Evolutionary conservation across 1,284 basidiomycete species (phyloP).

Genomic region (Peniophora sp.): DNA sequence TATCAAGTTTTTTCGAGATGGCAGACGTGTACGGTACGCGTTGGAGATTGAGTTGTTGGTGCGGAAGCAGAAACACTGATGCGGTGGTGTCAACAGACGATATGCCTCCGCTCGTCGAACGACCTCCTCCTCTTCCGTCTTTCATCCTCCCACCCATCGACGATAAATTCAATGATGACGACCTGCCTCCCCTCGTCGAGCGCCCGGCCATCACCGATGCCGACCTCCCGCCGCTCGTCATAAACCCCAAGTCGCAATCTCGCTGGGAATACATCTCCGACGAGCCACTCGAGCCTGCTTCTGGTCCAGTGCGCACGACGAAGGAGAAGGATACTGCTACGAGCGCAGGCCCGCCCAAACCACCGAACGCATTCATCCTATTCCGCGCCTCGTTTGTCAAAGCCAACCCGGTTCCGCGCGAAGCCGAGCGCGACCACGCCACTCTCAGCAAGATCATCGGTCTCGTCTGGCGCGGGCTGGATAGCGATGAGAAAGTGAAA

Average conservation of each 20-base stretch:
- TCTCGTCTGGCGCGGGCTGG: constrained; percentile 54
- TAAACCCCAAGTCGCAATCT: constrained; percentile 17
- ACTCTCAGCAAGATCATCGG: constrained; percentile 50
- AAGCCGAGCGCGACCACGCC: constrained; percentile 74
- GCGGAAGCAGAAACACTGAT: constrained; percentile 1
- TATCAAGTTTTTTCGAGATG: too few relatives aligned
- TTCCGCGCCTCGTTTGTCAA: constrained; percentile 87
- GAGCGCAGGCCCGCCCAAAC: constrained; percentile 88
- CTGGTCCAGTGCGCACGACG: constrained; percentile 29
- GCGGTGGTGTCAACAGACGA: constrained; percentile 20
- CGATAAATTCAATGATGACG: constrained; percentile 32
- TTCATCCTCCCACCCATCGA: constrained; percentile 9
- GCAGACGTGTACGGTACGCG: too few relatives aligned
- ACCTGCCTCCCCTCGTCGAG: constrained; percentile 40
- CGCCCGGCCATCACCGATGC: constrained; percentile 36
- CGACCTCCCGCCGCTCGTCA: constrained; percentile 27
- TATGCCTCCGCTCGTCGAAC: constrained; percentile 44
- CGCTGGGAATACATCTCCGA: too few relatives aligned
- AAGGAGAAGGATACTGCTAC: constrained; percentile 46
- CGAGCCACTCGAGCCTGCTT: constrained; percentile 2
- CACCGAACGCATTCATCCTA: constrained; percentile 92
- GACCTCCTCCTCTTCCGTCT: constrained; percentile 19
- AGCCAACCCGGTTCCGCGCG: constrained; percentile 65
- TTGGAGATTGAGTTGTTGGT: too few relatives aligned
- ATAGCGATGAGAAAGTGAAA: constrained; percentile 51